Conservation (phyloP, 257 asterid species). For the Paraleonurus japonicus region DNA sequence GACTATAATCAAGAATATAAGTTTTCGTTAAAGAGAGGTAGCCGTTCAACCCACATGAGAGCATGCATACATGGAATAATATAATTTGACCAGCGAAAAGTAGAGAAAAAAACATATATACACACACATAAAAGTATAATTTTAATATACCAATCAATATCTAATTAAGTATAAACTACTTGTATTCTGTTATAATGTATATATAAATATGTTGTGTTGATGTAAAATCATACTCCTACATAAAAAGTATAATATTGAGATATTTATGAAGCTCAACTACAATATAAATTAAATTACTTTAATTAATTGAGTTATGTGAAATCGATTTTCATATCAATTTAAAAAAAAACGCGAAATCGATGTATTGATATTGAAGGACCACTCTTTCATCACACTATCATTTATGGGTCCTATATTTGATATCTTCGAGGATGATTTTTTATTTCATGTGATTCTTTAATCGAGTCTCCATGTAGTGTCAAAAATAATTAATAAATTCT, state of each 20-base stretch:
- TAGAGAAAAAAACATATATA: neutral
- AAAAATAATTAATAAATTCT: neutral
- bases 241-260: neutral
- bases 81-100: conserved; percentile 20
- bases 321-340: neutral
- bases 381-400: neutral
- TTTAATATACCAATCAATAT: no score
- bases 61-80: conserved; percentile 17
- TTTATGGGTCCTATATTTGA: neutral
- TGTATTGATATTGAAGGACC: neutral
- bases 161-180: no score
- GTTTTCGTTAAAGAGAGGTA: conserved; percentile 35
- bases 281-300: no score
- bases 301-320: neutral
- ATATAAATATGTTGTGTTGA: no score
- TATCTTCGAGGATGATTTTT: conserved; percentile 20
- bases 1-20: conserved; percentile 15
- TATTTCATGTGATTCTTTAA: conserved; percentile 18
- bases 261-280: neutral
- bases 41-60: conserved; percentile 40
- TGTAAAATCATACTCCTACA: neutral
- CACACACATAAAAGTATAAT: neutral
- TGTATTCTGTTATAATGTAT: no score
- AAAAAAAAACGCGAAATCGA: neutral
- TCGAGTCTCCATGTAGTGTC: neutral